phyloP scores from a whole-genome alignment of 805 yeast genomes.

The Candida khao-thaluensis region DNA sequence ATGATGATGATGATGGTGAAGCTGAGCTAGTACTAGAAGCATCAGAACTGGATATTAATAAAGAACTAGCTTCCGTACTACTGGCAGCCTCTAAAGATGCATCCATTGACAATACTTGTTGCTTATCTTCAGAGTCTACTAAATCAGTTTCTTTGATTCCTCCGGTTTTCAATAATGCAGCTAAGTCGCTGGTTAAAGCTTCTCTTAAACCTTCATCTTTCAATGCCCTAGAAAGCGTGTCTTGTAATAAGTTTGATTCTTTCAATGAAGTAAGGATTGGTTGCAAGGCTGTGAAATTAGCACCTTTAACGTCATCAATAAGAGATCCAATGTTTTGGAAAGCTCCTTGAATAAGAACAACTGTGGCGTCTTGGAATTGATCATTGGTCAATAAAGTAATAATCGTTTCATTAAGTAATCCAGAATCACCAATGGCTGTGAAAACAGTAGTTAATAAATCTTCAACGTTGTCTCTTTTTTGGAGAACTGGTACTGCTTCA shows the following conservation, averaged over 20 bases:
- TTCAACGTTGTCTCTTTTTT: slow-evolving; percentile 30
- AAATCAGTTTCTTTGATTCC: slow-evolving; percentile 16
- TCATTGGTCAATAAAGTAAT: slow-evolving; percentile 22
- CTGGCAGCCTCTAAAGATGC: slow-evolving; percentile 5
- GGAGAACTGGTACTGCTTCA: slow-evolving; percentile 2
- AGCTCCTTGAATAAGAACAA: slow-evolving; percentile 22
- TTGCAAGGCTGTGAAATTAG: slow-evolving; percentile 19
- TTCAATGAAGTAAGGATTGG: slow-evolving; percentile 22
- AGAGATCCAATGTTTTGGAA: slow-evolving; percentile 21
- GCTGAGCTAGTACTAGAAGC: too few species aligned
- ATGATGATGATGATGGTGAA: not conserved
- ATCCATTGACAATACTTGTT: slow-evolving; percentile 11
- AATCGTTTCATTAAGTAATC: slow-evolving; percentile 25
- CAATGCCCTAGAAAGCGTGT: slow-evolving; percentile 24
- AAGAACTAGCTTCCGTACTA: slow-evolving; percentile 3
- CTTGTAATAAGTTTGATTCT: slow-evolving; percentile 25
- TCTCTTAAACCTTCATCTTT: slow-evolving; percentile 20
- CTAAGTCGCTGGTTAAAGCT: slow-evolving; percentile 24
- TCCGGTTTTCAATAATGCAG: slow-evolving; percentile 19
- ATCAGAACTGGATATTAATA: slow-evolving; percentile 7
- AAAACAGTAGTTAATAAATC: slow-evolving; percentile 31
- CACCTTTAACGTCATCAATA: slow-evolving; percentile 15
- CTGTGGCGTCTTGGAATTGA: slow-evolving; percentile 25
- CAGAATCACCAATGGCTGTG: slow-evolving; percentile 26
- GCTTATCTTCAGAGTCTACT: slow-evolving; percentile 11